phyloP scores from a whole-genome alignment of 345 rosid genomes.

The Camelina laxa region DNA sequence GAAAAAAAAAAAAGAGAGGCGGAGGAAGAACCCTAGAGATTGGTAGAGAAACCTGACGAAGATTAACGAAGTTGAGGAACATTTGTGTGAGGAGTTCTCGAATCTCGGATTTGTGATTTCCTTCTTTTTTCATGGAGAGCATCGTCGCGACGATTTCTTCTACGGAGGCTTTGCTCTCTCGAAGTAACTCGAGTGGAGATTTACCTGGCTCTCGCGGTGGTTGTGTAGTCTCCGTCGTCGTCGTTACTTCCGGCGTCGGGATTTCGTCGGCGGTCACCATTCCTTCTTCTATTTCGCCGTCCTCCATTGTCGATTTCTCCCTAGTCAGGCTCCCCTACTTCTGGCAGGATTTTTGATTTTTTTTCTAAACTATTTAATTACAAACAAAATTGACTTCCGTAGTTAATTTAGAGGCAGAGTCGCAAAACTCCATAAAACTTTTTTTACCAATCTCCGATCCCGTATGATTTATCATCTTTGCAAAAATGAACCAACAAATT shows the following conservation, averaged over 20 bases:
- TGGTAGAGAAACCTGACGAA: conserved; percentile 67
- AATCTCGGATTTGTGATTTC: conserved; percentile 65
- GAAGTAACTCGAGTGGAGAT: conserved; percentile 65
- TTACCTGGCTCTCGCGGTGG: conserved; percentile 49
- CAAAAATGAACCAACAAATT: too few species aligned
- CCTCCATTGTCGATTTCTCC: conserved; percentile 60
- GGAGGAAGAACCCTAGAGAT: not conserved
- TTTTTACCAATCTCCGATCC: too few species aligned
- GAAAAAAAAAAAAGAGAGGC: too few species aligned
- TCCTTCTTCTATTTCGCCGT: conserved; percentile 90
- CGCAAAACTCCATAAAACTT: too few species aligned
- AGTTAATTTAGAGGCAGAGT: too few species aligned
- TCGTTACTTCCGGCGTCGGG: conserved; percentile 8
- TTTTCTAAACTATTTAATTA: not conserved
- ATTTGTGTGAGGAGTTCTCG: conserved; percentile 79
- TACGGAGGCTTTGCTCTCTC: conserved; percentile 73
- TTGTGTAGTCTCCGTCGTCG: conserved; percentile 12
- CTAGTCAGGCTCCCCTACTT: not conserved
- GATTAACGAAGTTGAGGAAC: conserved; percentile 80
- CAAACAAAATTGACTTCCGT: not conserved
- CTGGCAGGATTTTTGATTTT: not conserved
- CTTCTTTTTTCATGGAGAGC: conserved; percentile 64
- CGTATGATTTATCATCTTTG: too few species aligned
- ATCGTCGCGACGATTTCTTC: conserved; percentile 72
- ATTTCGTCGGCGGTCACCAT: conserved; percentile 53